phyloP scores from a whole-genome alignment of 2,329 filamentous ascomycete genomes.

The Cladosporium sp. region DNA sequence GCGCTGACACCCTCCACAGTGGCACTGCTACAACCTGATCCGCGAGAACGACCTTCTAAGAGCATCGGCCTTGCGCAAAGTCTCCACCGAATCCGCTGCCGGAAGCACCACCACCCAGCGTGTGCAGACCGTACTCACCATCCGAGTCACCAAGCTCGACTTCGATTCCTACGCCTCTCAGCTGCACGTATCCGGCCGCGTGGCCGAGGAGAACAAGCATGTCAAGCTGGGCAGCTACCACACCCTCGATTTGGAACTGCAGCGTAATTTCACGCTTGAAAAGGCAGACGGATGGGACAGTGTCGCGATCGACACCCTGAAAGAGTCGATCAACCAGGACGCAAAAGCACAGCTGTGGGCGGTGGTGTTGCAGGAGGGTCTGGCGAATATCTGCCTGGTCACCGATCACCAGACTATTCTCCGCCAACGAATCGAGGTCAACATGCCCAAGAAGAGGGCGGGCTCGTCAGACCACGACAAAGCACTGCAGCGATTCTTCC shows the following conservation, averaged over 20 bases:
- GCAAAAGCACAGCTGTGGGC: conserved; percentile 80
- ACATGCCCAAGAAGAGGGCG: conserved; percentile 64
- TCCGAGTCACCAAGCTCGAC: conserved; percentile 62
- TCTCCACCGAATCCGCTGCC: conserved; percentile 57
- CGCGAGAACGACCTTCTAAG: conserved; percentile 60
- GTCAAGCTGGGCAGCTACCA: conserved; percentile 66
- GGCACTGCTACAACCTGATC: conserved; percentile 73
- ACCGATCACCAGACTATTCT: conserved; percentile 75
- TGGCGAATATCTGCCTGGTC: conserved; percentile 78
- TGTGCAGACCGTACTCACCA: conserved; percentile 61
- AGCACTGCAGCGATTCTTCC: conserved; percentile 62
- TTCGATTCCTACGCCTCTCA: conserved; percentile 66
- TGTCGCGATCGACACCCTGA: conserved; percentile 72
- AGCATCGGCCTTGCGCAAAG: conserved; percentile 62
- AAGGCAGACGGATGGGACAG: conserved; percentile 88
- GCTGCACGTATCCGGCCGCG: conserved; percentile 64
- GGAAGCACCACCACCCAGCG: conserved; percentile 61
- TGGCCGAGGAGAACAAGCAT: conserved; percentile 62
- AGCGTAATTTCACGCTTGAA: conserved; percentile 81
- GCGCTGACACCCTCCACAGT: conserved; percentile 41
- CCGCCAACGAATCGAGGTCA: conserved; percentile 64
- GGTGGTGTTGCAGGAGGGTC: conserved; percentile 87
- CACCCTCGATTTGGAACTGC: conserved; percentile 78
- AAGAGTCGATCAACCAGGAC: conserved; percentile 73
- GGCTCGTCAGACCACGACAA: conserved; percentile 62